Evolutionary conservation across 768 basidiomycete genomes (phyloP), one percentile per base, ranked within the genome.

Genomic region (Boletus bicolor): DNA sequence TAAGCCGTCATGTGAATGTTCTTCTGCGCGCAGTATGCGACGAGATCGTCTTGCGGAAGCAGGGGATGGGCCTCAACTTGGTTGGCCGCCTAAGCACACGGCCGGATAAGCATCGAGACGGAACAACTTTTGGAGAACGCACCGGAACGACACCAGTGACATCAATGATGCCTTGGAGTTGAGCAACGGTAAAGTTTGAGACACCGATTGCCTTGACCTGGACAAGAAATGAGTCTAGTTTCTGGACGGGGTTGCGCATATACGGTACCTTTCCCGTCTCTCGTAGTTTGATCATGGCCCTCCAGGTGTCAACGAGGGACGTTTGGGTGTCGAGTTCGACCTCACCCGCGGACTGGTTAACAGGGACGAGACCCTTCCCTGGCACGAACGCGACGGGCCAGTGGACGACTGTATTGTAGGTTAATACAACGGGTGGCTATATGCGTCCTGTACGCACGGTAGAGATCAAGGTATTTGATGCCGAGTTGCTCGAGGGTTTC

Each of bases 61-160:
- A 84, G 78, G 14, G 91, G 90, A 77, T 94, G 93, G 21, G 84
- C 83, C 70, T 93, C 91, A 60, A 93, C 75, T 74, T 95, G 92
- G 74, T 94, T 92, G 30, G 75, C 84, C 21, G 76, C 73, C 83
- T 84, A 52, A 24, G 19, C 26, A 44, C 24, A 21, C 8, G 9
- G 47, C 37, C 35, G 9, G 44, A 26, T 57, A 24, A 63, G 46
- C 19, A 49, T 26, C 45, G 14, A 44, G 19, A 7, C 32, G 53
- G 12, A 43, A 15, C 14, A 54, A 11, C 2, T 21, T 8, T 8
- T 8, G 35, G 28, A 44, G 43, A 14, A 68, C 81, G 53, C 65
- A 85, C 85, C 28, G 93, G 92, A 53, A 83, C 80, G 51, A 89
- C 85, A 11, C 84, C 85, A 28, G 89, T 89, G 4, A 83, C 85